phyloP scores from a whole-genome alignment of 306 rosid genomes.

The Abrus precatorius region DNA sequence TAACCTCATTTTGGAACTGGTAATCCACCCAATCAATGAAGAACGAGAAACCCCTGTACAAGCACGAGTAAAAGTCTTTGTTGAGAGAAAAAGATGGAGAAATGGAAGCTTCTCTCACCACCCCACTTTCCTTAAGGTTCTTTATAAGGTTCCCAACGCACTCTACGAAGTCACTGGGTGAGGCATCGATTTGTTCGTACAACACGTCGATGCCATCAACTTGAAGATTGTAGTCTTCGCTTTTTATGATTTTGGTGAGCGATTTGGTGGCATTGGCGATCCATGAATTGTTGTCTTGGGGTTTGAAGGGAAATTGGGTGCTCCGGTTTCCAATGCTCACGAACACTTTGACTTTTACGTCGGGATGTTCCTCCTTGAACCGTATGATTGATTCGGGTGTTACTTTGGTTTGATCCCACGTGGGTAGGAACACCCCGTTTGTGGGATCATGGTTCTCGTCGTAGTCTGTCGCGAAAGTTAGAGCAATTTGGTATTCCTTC shows the following conservation, averaged over 20 bases:
- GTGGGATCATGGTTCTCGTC: constrained; percentile 24
- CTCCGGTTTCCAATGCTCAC: constrained; percentile 50
- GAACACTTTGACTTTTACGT: constrained; percentile 49
- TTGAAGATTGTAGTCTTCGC: not conserved
- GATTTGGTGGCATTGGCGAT: constrained; percentile 50
- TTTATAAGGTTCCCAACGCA: constrained; percentile 48
- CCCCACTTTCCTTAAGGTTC: constrained; percentile 36
- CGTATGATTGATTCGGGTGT: constrained; percentile 35
- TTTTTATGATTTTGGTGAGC: constrained; percentile 39
- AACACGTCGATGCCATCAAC: constrained; percentile 51
- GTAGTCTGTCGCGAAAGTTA: constrained; percentile 51
- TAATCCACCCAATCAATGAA: constrained; percentile 53
- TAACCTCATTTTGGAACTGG: constrained; percentile 56
- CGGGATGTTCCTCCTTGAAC: constrained; percentile 15
- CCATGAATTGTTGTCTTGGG: constrained; percentile 33
- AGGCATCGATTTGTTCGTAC: constrained; percentile 43
- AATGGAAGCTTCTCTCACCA: constrained; percentile 48
- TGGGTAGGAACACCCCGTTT: constrained; percentile 45
- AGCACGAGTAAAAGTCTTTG: not conserved
- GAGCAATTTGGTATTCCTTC: constrained; percentile 56
- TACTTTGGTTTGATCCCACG: constrained; percentile 49
- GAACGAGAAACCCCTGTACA: not conserved
- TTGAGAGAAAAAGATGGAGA: constrained; percentile 46
- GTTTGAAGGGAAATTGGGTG: constrained; percentile 32
- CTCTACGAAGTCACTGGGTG: constrained; percentile 30